These are phyloP conservation scores for Rhodomyrtus tomentosa DNA, from an alignment of 345 rosid species.

Conservation along the genomic window DNA sequence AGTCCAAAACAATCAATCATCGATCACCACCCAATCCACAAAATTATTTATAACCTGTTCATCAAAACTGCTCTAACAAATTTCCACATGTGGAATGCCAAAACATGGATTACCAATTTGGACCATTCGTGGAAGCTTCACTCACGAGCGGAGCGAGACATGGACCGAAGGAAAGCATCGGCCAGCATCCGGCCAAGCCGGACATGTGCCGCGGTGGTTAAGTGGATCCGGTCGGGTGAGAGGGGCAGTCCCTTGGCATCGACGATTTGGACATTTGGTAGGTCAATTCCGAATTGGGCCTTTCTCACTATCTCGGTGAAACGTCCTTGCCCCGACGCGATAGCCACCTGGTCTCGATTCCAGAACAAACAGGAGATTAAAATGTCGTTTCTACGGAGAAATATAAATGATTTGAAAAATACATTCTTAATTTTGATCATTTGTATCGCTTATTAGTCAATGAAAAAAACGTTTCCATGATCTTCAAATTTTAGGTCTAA, in stretches of 20 bases:
- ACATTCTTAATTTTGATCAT: too few species aligned
- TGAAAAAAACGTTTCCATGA: too few species aligned
- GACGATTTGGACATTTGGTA: slow-evolving; percentile 44
- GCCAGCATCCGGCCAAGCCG: slow-evolving; percentile 56
- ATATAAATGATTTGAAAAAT: too few species aligned
- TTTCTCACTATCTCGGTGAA: slow-evolving; percentile 37
- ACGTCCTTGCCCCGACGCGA: slow-evolving; percentile 52
- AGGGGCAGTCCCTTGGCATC: slow-evolving; percentile 69
- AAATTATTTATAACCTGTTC: background rate
- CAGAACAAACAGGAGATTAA: background rate
- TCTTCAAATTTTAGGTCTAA: too few species aligned
- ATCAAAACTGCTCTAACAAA: background rate
- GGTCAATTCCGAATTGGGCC: slow-evolving; percentile 34
- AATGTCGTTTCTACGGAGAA: background rate
- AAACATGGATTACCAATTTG: background rate
- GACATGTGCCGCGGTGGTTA: slow-evolving; percentile 57
- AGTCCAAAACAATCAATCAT: background rate
- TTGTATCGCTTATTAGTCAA: too few species aligned
- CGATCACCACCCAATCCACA: background rate
- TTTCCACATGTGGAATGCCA: background rate
- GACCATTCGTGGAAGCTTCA: background rate
- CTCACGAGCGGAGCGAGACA: background rate
- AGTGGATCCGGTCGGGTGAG: slow-evolving; percentile 53
- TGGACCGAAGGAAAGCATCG: slow-evolving; percentile 25
- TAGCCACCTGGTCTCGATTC: slow-evolving; percentile 43